Evolutionary conservation across 148 eudicot species (phyloP).

Genomic region (Suaeda aralocaspica): DNA sequence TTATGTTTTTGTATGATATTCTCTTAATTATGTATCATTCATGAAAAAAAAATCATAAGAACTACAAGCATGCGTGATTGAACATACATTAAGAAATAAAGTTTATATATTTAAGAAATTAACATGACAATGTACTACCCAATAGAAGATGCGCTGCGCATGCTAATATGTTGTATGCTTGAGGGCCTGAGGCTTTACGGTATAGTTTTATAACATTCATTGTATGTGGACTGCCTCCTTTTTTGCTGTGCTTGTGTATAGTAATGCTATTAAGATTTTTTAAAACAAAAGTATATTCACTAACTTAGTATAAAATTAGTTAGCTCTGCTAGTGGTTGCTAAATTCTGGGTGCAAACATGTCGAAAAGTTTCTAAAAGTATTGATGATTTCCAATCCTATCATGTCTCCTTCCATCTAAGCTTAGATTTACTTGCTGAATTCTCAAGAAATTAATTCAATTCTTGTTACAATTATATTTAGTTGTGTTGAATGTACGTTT

Average conservation of each 20-base stretch:
- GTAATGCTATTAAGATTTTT: background rate
- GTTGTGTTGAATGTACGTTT: background rate
- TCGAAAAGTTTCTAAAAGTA: background rate
- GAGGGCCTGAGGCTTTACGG: background rate
- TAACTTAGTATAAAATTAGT: no score
- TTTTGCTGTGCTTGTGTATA: background rate
- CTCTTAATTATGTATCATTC: no score
- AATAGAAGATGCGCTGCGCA: background rate
- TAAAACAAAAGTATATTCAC: background rate
- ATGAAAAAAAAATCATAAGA: no score
- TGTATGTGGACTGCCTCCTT: background rate
- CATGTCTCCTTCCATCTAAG: background rate
- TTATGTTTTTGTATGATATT: no score
- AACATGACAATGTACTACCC: no score
- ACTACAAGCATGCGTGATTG: no score
- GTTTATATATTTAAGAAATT: no score
- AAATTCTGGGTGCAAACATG: background rate
- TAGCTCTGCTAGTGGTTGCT: background rate
- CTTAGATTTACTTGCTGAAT: background rate
- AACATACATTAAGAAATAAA: no score
- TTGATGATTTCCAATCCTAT: background rate
- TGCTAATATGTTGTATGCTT: background rate
- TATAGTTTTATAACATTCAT: background rate
- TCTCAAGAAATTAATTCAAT: background rate
- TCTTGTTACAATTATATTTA: background rate